These are phyloP conservation scores for Sporothrix inflata DNA, from an alignment of 2,329 filamentous ascomycete genomes.

Conservation along the genomic window DNA sequence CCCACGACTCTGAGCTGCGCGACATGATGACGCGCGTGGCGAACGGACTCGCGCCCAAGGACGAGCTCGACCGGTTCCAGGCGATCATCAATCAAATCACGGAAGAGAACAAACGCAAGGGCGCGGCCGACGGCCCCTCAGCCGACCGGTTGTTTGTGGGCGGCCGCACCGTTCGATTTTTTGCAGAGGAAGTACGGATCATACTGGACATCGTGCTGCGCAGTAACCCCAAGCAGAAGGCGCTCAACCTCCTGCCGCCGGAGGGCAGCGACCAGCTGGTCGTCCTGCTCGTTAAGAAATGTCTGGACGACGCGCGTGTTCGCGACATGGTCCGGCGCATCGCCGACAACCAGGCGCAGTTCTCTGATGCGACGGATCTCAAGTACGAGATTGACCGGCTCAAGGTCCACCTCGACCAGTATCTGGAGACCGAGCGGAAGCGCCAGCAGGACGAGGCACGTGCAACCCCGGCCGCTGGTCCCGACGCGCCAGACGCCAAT, in stretches of 20 bases:
- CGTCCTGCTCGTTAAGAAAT: conserved; percentile 60
- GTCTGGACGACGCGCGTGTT: conserved; percentile 55
- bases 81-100: conserved; percentile 80
- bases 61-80: conserved; percentile 76
- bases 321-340: conserved; percentile 58
- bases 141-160: conserved; percentile 60
- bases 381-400: conserved; percentile 57
- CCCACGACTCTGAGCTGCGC: conserved; percentile 71
- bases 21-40: conserved; percentile 84
- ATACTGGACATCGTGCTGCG: conserved; percentile 63
- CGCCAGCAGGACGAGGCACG: conserved; percentile 32
- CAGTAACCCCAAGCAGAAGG: conserved; percentile 61
- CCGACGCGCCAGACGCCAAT: background rate
- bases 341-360: conserved; percentile 54
- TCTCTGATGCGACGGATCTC: conserved; percentile 48
- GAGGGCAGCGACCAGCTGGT: conserved; percentile 59
- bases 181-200: conserved; percentile 60
- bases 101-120: conserved; percentile 57
- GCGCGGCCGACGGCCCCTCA: conserved; percentile 55
- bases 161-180: conserved; percentile 61
- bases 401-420: conserved; percentile 35
- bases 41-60: conserved; percentile 69
- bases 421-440: conserved; percentile 27
- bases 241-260: conserved; percentile 56
- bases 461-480: background rate